These are phyloP conservation scores for Sistotremastrum niveocremeum DNA, from an alignment of 768 basidiomycete genomes.

Conservation along the genomic window DNA sequence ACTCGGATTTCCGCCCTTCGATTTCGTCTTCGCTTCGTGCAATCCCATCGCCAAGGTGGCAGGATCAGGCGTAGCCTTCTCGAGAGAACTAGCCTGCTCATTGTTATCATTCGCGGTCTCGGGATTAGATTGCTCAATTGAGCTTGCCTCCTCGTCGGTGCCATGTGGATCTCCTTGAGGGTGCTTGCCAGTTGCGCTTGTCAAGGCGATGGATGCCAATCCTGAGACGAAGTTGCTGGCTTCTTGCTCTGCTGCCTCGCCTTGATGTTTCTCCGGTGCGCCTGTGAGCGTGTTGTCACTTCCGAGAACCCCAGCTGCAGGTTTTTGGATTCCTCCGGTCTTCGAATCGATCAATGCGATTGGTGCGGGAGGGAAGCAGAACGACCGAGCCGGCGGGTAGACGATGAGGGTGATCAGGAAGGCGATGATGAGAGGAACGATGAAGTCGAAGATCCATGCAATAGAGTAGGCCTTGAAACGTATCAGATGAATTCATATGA, in stretches of 20 bases:
- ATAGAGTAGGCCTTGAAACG: conserved; percentile 22
- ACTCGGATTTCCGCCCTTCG: conserved; percentile 10
- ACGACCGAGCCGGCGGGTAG: conserved; percentile 19
- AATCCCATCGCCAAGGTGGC: conserved; percentile 13
- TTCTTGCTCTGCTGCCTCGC: conserved; percentile 27
- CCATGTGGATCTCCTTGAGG: conserved; percentile 13
- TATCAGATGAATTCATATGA: background rate
- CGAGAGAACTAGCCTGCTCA: background rate
- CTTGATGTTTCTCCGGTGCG: conserved; percentile 21
- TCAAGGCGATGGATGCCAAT: conserved; percentile 18
- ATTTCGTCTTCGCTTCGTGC: conserved; percentile 16
- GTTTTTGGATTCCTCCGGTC: conserved; percentile 21
- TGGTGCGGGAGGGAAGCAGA: conserved; percentile 24
- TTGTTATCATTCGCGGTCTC: background rate
- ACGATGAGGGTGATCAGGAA: conserved; percentile 23
- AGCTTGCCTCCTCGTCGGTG: conserved; percentile 5
- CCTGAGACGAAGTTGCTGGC: conserved; percentile 22
- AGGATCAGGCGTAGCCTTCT: conserved; percentile 19
- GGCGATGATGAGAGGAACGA: conserved; percentile 20
- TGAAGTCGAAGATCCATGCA: conserved; percentile 23
- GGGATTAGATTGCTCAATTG: background rate
- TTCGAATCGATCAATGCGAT: conserved; percentile 18
- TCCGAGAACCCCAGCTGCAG: conserved; percentile 19
- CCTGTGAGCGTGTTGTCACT: conserved; percentile 20
- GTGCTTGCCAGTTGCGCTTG: conserved; percentile 17